A percentile compares a stretch with the other conserved stretches of the same genome.
These are phyloP conservation scores for Beauveria sp. DNA, from an alignment of 2,329 filamentous ascomycete species.

Conservation along the genomic window DNA sequence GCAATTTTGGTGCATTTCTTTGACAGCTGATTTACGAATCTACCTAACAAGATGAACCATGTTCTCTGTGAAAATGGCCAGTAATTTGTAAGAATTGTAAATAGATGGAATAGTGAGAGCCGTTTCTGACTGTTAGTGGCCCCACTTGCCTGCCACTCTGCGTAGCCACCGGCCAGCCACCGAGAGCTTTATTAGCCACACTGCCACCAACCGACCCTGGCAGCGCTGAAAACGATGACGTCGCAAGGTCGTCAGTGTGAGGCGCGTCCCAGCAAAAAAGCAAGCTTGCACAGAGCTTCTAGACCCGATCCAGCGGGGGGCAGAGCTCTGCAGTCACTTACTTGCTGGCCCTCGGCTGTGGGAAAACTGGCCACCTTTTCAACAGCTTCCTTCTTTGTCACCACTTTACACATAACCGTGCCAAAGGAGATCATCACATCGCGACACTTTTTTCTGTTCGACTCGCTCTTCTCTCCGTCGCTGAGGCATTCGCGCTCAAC, in stretches of 20 bases:
- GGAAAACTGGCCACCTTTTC: slow-evolving; percentile 8
- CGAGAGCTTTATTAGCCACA: slow-evolving; percentile 4
- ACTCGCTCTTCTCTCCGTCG: background rate
- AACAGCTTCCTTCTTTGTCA: background rate
- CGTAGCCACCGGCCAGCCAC: background rate
- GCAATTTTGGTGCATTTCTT: background rate
- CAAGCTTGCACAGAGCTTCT: slow-evolving; percentile 5
- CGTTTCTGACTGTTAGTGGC: too few species aligned
- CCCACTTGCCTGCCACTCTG: too few species aligned
- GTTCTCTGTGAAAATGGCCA: background rate
- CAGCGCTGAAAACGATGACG: slow-evolving; percentile 8
- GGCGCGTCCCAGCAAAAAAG: background rate
- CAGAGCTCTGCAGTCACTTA: background rate
- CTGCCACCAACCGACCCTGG: background rate
- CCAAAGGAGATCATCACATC: background rate
- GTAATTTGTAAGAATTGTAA: too few species aligned
- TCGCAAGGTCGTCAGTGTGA: slow-evolving; percentile 5
- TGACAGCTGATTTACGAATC: background rate
- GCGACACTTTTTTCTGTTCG: background rate
- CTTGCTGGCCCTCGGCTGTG: background rate
- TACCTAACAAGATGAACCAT: background rate
- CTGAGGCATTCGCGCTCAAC: background rate
- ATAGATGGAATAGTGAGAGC: too few species aligned
- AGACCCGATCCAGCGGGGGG: slow-evolving; percentile 4
- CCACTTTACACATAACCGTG: background rate